Percentiles rank a stretch among this genome's conserved stretches.
These are phyloP conservation scores for Athelia sp. DNA, from an alignment of 1,284 basidiomycete species.

Conservation along the genomic window DNA sequence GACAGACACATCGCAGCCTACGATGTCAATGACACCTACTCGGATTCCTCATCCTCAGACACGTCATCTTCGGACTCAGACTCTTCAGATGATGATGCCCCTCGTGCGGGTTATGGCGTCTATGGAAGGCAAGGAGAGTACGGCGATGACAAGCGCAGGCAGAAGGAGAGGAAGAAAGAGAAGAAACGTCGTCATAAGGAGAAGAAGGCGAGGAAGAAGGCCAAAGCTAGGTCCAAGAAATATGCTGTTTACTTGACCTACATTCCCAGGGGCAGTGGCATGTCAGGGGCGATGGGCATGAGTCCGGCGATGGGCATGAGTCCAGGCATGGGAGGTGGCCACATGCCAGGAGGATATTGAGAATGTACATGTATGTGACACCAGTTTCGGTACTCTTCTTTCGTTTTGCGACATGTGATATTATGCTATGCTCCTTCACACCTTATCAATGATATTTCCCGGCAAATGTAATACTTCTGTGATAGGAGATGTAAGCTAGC, in stretches of 20 bases:
- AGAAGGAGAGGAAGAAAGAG: conserved; percentile 49
- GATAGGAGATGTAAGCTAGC: not conserved
- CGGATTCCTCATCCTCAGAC: conserved; percentile 31
- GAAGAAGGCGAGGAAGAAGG: conserved; percentile 54
- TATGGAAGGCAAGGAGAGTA: conserved; percentile 35
- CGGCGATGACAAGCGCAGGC: conserved; percentile 42
- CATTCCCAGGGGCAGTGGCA: conserved; percentile 16
- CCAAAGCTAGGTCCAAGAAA: conserved; percentile 51
- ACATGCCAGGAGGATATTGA: not conserved
- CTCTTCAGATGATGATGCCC: conserved; percentile 28
- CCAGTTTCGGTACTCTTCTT: too few relatives aligned
- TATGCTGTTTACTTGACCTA: conserved; percentile 61
- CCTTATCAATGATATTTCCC: too few relatives aligned
- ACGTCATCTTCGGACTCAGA: conserved; percentile 38
- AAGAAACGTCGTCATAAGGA: conserved; percentile 56
- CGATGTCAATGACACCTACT: conserved; percentile 34
- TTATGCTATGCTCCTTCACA: too few relatives aligned
- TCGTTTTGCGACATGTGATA: too few relatives aligned
- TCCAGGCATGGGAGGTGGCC: not conserved
- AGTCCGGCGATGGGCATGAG: not conserved
- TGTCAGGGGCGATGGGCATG: conserved; percentile 1
- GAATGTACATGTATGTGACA: too few relatives aligned
- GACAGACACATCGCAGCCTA: conserved; percentile 50
- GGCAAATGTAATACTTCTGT: too few relatives aligned
- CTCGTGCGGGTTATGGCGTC: conserved; percentile 25